A percentile compares a stretch with the other conserved stretches of the same genome.
phyloP scores from a whole-genome alignment of 306 rosid species.

The Cicer judaicum region DNA sequence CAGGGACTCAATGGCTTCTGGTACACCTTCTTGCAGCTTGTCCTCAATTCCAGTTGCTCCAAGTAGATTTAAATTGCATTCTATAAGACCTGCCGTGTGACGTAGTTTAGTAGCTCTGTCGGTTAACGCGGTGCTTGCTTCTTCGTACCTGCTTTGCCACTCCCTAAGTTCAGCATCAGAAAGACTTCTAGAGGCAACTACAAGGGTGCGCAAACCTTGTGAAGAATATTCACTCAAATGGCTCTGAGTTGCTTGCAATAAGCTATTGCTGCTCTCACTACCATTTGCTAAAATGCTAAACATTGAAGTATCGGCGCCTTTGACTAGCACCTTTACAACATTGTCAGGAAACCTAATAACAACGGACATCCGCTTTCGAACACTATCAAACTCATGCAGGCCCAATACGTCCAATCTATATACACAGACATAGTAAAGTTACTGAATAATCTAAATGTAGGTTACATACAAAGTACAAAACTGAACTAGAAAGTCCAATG shows the following conservation, averaged over 20 bases:
- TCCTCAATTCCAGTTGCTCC: conserved; percentile 98
- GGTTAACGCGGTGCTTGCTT: conserved; percentile 88
- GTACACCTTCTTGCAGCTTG: conserved; percentile 97
- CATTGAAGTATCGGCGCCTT: conserved; percentile 96
- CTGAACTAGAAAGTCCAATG: conserved; percentile 19
- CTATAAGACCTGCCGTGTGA: conserved; percentile 78
- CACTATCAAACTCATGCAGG: conserved; percentile 94
- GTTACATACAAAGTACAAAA: conserved; percentile 25
- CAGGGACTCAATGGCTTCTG: conserved; percentile 87
- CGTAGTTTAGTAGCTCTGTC: conserved; percentile 78
- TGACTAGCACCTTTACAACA: conserved; percentile 84
- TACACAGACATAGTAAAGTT: conserved; percentile 43
- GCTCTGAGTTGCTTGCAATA: conserved; percentile 59
- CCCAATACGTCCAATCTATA: conserved; percentile 96
- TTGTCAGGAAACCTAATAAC: conserved; percentile 87
- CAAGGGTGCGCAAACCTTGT: conserved; percentile 90
- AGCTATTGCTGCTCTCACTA: conserved; percentile 44
- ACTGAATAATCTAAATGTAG: conserved; percentile 39
- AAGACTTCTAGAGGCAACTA: conserved; percentile 81
- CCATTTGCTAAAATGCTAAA: conserved; percentile 66
- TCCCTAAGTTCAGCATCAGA: conserved; percentile 72
- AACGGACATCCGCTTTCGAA: conserved; percentile 96
- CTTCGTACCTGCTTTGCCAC: conserved; percentile 88
- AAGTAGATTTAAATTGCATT: conserved; percentile 75
- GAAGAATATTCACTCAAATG: conserved; percentile 86